Conservation (phyloP, 2,329 filamentous ascomycete species). For the Xylariaceae sp. region DNA sequence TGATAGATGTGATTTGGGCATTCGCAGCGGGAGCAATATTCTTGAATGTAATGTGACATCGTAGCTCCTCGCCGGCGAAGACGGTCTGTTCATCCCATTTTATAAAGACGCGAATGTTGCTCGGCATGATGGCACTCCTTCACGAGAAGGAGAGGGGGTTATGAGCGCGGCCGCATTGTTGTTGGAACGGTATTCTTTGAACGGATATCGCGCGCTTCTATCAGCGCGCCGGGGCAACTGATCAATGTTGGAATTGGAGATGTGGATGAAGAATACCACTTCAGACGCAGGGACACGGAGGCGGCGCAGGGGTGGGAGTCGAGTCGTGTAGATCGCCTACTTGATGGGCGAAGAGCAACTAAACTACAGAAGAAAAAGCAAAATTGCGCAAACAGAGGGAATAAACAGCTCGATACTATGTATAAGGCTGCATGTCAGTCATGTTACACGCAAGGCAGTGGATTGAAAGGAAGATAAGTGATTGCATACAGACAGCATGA, state of each 20-base stretch:
- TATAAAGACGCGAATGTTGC: conserved; percentile 91
- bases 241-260: not conserved
- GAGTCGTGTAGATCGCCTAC: too few species aligned
- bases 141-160: conserved; percentile 30
- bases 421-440: too few species aligned
- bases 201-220: too few species aligned
- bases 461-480: too few species aligned
- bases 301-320: too few species aligned
- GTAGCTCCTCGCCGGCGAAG: conserved; percentile 93
- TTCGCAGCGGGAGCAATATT: conserved; percentile 60
- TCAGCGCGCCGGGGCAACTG: not conserved
- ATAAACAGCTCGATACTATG: too few species aligned
- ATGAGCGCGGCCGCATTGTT: conserved; percentile 27
- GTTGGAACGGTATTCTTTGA: too few species aligned
- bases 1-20: conserved; percentile 26
- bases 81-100: conserved; percentile 91
- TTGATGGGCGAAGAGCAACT: too few species aligned
- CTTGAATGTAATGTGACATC: conserved; percentile 94
- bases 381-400: too few species aligned
- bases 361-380: too few species aligned
- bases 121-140: conserved; percentile 45
- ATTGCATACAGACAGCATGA: too few species aligned
- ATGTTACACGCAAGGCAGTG: too few species aligned
- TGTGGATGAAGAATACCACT: not conserved
- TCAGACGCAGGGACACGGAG: not conserved